Percentiles rank a stretch among this genome's conserved stretches.
Evolutionary conservation across 75 land plant species (phyloP).

Genomic region (Picea sitchensis): DNA sequence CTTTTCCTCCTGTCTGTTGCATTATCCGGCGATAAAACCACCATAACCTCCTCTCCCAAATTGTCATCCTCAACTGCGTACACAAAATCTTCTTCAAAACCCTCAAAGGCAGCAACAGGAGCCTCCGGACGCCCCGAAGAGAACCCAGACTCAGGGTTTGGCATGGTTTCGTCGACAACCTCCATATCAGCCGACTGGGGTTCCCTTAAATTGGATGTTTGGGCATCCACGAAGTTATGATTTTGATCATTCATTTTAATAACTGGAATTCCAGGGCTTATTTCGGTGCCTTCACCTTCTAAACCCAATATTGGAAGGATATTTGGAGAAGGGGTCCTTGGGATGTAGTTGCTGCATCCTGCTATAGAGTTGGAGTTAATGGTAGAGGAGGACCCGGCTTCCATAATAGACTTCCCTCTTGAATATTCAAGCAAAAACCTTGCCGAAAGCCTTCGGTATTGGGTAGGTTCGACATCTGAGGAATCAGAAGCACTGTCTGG

Average conservation of each 20-base stretch:
- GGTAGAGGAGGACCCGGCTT: too few species aligned
- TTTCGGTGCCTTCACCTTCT: background rate
- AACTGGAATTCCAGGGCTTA: too few species aligned
- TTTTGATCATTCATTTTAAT: background rate
- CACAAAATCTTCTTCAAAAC: background rate
- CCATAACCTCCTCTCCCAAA: background rate
- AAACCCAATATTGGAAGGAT: background rate
- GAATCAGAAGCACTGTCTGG: conserved; percentile 5
- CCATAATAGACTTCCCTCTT: too few species aligned
- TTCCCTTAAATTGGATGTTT: background rate
- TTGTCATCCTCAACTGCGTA: background rate
- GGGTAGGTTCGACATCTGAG: background rate
- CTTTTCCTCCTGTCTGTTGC: background rate
- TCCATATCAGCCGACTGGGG: background rate
- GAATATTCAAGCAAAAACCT: too few species aligned
- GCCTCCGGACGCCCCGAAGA: background rate
- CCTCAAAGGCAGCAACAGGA: background rate
- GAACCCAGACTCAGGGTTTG: too few species aligned
- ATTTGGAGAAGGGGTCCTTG: background rate
- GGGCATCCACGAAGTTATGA: too few species aligned
- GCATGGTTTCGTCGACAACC: background rate
- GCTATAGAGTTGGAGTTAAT: too few species aligned
- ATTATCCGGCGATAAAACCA: background rate
- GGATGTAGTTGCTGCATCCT: too few species aligned
- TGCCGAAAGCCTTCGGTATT: too few species aligned